Evolutionary conservation across 2,329 filamentous ascomycete genomes (phyloP).

Genomic region (Aureobasidium leucospermi): DNA sequence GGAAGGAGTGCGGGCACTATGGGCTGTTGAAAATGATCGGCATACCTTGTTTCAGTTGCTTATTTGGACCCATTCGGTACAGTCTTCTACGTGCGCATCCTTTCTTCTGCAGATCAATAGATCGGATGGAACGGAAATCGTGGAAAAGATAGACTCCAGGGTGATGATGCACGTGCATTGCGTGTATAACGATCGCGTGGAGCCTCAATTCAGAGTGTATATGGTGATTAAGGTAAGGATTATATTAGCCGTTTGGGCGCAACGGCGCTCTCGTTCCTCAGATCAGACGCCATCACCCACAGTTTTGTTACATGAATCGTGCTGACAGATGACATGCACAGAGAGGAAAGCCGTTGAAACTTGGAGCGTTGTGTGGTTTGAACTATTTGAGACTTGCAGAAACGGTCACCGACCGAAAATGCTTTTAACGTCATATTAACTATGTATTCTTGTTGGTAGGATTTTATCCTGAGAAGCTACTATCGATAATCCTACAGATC

Average conservation of each 20-base stretch:
- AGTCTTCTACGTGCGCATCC: not conserved
- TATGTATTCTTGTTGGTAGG: not conserved
- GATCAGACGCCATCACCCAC: not conserved
- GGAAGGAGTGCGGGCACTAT: not conserved
- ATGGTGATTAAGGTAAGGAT: not conserved
- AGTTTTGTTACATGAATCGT: not conserved
- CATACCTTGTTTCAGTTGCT: conserved; percentile 8
- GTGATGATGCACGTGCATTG: not conserved
- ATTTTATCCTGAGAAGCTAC: not conserved
- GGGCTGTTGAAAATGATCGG: not conserved
- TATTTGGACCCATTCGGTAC: not conserved
- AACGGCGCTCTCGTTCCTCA: not conserved
- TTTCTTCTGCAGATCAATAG: not conserved
- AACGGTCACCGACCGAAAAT: not conserved
- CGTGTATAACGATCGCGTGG: not conserved
- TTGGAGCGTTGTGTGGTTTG: not conserved
- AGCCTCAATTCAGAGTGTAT: not conserved
- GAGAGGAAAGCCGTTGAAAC: not conserved
- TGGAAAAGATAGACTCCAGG: not conserved
- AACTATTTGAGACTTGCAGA: not conserved
- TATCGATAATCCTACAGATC: not conserved
- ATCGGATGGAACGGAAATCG: not conserved
- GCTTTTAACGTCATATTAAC: not conserved
- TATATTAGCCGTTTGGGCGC: not conserved
- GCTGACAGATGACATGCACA: not conserved